Evolutionary conservation across 768 basidiomycete species (phyloP), one percentile per base, ranked within the genome.

Genomic region (Phylloporus scabripes): DNA sequence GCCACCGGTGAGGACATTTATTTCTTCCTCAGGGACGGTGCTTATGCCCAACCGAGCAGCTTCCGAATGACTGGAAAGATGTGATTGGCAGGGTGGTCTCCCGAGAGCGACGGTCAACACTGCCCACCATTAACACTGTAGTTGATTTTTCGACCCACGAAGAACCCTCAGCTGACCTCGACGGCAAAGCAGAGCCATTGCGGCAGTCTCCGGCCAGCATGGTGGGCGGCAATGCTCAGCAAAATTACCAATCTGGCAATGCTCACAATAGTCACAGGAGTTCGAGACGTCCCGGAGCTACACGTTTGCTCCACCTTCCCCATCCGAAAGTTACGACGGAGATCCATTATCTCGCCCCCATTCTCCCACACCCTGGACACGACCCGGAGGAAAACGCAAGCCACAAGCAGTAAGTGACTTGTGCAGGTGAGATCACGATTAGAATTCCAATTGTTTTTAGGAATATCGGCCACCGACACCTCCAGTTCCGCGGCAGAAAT

Each of bases 391-490:
- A 3, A 68, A 58, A 48, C 60, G 60, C 54, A 66, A 55, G 44
- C 49, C 53, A 38, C 66, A 61, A 45, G 52, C 46, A 7, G 68
- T 68, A 51, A 51, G 66, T 51, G 42, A 40, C 23, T 18, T 24
- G 36, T 45, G 2, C 10, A 17, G 31, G 40, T 45, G 31, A 39
- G 42, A 45, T 42, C n/a, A 26, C 17, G 14, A 41, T 41, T 11
- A 23, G 26, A 17, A 44, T 48, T 52, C 45, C 48, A 32, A 40
- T 36, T 28, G 34, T 58, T 14, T 42, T 4, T 47, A 80, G 80
- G 63, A 70, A 29, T 81, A 78, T 60, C 74, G 80, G n/a, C 78
- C 80, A 38, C 80, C 80, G 5, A 81, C 80, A 1, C 80, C 80
- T 3, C 80, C 80, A 23, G 63, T 79, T 21, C 72, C 70, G 29